Conservation (phyloP, 257 asterid genomes). For the Lithospermum erythrorhizon region DNA sequence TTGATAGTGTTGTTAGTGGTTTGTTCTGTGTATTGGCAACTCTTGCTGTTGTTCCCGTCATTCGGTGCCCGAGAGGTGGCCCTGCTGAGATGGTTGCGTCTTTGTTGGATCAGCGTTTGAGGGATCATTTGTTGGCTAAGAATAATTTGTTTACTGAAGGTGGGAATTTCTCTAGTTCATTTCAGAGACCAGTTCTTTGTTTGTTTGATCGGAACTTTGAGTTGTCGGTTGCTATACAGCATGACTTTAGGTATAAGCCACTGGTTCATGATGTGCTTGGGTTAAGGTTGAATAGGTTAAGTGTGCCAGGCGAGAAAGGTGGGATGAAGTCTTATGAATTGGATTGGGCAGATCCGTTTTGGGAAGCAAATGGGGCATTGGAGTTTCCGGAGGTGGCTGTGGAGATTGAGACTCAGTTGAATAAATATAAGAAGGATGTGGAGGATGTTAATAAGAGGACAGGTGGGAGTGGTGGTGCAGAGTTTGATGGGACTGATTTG, state of each 20-base stretch:
- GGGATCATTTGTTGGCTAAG: conserved; percentile 84
- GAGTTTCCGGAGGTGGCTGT: conserved; percentile 83
- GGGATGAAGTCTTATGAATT: conserved; percentile 73
- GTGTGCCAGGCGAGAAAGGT: conserved; percentile 80
- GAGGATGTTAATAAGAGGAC: conserved; percentile 88
- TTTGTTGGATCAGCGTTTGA: conserved; percentile 74
- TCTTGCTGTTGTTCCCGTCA: conserved; percentile 89
- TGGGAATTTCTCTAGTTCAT: conserved; percentile 62
- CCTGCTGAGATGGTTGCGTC: conserved; percentile 97
- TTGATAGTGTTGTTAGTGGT: conserved; percentile 74
- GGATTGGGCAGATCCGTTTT: conserved; percentile 72
- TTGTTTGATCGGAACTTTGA: conserved; percentile 85
- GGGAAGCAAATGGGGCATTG: conserved; percentile 68
- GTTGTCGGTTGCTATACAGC: conserved; percentile 79
- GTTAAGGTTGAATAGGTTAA: conserved; percentile 74
- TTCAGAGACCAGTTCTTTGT: conserved; percentile 93
- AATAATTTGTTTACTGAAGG: conserved; percentile 76
- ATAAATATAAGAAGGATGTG: conserved; percentile 74
- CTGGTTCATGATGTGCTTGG: conserved; percentile 96
- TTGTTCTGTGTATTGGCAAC: conserved; percentile 91
- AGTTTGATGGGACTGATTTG: conserved; percentile 78
- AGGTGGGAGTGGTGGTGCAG: conserved; percentile 78
- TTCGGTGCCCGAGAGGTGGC: conserved; percentile 93
- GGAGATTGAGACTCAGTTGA: conserved; percentile 78
- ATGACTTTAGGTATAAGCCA: conserved; percentile 89